Base-by-base conservation (phyloP, 306 rosid genomes). In the Acacia crassicarpa region DNA sequence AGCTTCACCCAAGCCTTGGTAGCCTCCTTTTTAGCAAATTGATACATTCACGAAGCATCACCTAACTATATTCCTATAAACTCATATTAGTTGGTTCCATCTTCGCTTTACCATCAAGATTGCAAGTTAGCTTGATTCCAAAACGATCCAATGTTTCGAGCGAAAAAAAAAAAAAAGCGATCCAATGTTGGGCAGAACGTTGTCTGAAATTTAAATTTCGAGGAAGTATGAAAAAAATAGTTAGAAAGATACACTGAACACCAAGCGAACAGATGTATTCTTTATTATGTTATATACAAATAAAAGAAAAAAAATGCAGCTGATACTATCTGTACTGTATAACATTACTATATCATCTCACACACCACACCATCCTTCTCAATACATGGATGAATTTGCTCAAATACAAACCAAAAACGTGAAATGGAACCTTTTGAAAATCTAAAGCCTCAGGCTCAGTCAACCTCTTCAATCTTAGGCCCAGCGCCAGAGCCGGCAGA, bases 401-500 rank as follows among this genome's bases (percentile, higher is more conserved):
- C 9, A 43, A 76, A 43, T 2, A 11, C 25, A 22, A 20, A 40
- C 4, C 70, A 22, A 8, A 13, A 38, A 38, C 14, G 17, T 30
- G 2, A 38, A 14, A 19, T 51, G 27, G 35, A 33, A 17, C 63
- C 44, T 63, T n/a, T 0, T 13, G n/a, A 25, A 66, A 22, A 62
- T 16, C 48, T 32, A 0, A 48, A 66, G 22, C 8, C 44, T 17
- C 67, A 23, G 5, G 38, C 71, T 80, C 38, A 80, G 14, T 30
- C 83, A 58, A 80, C 78, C 62, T 80, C 83, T 71, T 80, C 78
- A 80, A 80, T 71, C 77, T 80, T 80, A 58, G 77, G 77, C 40
- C 83, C 83, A 27, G 71, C 48, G 32, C 62, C 78, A 15, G 83
- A 79, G 20, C n/a, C 59, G 0, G 32, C n/a, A 54, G 70, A 58